Percentiles rank a stretch among this genome's conserved stretches.
These are phyloP conservation scores for Prunus fruticosa DNA, from an alignment of 306 rosid genomes.

Conservation along the genomic window DNA sequence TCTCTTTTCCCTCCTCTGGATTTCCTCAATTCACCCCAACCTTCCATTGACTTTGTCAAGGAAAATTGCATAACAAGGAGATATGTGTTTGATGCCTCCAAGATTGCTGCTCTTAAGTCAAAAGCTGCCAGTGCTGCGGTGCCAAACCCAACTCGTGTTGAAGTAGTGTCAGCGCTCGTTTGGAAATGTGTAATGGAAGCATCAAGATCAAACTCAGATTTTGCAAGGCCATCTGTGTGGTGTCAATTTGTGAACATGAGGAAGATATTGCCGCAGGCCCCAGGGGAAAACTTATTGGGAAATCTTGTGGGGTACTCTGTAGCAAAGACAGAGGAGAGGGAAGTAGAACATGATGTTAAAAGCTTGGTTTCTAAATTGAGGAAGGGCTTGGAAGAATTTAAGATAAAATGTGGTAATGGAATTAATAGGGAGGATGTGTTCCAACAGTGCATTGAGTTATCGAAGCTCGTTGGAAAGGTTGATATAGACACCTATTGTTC, in stretches of 20 bases:
- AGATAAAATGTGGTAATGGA: neutral
- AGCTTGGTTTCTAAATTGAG: neutral
- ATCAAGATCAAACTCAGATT: conserved; percentile 10
- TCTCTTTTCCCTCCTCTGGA: neutral
- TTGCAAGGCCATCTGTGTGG: conserved; percentile 18
- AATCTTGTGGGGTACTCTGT: conserved; percentile 33
- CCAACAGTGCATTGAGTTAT: neutral
- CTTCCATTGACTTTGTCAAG: neutral
- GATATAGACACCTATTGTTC: neutral
- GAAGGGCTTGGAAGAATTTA: neutral
- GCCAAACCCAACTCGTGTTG: neutral
- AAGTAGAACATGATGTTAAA: neutral
- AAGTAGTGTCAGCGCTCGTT: too few species aligned
- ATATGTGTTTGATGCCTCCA: neutral
- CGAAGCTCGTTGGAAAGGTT: neutral
- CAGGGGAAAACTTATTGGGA: conserved; percentile 30
- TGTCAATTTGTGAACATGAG: conserved; percentile 34
- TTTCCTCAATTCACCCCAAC: neutral
- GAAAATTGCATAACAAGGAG: neutral
- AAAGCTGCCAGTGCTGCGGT: neutral
- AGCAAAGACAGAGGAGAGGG: conserved; percentile 8
- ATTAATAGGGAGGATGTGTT: neutral
- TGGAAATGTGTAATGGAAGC: conserved; percentile 5
- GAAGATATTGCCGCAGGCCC: conserved; percentile 19
- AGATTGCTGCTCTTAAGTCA: neutral